phyloP scores from a whole-genome alignment of 371 early-diverging fungal genomes.

The Lichtheimia ramosa region DNA sequence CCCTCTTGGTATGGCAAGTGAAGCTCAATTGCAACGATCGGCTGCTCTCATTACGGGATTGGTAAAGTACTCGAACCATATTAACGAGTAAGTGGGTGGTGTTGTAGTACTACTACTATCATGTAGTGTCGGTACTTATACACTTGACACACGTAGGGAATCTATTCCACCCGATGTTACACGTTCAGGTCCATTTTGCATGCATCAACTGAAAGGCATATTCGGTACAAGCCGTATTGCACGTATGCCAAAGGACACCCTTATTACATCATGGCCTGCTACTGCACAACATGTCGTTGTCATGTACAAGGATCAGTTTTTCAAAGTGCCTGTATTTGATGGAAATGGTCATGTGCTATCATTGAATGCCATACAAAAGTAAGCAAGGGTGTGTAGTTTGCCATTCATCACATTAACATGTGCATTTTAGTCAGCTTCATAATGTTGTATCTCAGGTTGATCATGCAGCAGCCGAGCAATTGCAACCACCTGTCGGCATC shows the following conservation, averaged over 20 bases:
- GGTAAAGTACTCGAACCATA: conserved; percentile 69
- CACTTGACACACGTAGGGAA: conserved; percentile 28
- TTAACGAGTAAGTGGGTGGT: conserved; percentile 60
- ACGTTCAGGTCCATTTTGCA: conserved; percentile 76
- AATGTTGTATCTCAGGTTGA: conserved; percentile 65
- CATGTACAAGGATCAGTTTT: conserved; percentile 82
- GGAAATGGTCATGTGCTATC: conserved; percentile 68
- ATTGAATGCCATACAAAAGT: conserved; percentile 61
- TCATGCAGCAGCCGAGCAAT: conserved; percentile 29
- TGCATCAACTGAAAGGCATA: conserved; percentile 87
- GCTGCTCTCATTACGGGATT: conserved; percentile 70
- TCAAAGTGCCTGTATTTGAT: conserved; percentile 73
- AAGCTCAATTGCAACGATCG: conserved; percentile 77
- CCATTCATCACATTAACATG: neutral
- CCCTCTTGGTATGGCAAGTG: conserved; percentile 59
- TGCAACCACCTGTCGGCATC: conserved; percentile 72
- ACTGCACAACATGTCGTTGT: conserved; percentile 80
- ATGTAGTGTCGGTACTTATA: neutral
- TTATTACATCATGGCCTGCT: conserved; percentile 72
- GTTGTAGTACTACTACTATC: neutral
- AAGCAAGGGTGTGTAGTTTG: conserved; percentile 8
- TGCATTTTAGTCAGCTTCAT: conserved; percentile 55
- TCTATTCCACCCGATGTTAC: conserved; percentile 69
- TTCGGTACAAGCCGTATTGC: conserved; percentile 87
- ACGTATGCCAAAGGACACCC: conserved; percentile 62